These are phyloP conservation scores for Brassica incana DNA, from an alignment of 345 rosid genomes.

Conservation along the genomic window DNA sequence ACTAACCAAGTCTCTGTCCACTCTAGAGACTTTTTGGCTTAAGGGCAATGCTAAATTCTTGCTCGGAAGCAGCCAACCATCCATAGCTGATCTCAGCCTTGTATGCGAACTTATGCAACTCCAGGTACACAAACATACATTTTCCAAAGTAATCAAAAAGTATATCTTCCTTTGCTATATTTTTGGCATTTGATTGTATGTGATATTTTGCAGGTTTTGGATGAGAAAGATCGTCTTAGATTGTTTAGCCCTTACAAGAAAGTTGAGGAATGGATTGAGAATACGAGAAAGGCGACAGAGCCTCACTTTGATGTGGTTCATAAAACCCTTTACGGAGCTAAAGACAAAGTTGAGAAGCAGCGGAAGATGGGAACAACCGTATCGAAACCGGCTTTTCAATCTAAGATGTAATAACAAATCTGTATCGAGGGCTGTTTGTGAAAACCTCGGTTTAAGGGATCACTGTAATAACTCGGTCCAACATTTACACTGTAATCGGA, in stretches of 20 bases:
- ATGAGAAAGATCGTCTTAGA: constrained; percentile 55
- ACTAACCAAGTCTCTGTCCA: constrained; percentile 52
- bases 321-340: constrained; percentile 48
- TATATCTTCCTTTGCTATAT: neutral
- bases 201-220: constrained; percentile 52
- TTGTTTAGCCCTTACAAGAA: constrained; percentile 60
- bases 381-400: neutral
- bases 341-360: constrained; percentile 43
- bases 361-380: constrained; percentile 23
- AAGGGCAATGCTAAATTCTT: constrained; percentile 65
- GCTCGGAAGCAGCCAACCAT: constrained; percentile 74
- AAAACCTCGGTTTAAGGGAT: neutral
- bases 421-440: neutral
- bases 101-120: constrained; percentile 81
- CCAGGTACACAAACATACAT: constrained; percentile 47
- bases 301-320: constrained; percentile 85
- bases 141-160: neutral
- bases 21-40: constrained; percentile 79
- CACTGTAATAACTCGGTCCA: neutral
- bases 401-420: neutral
- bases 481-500: neutral
- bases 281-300: constrained; percentile 60
- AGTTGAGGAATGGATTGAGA: constrained; percentile 74
- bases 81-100: constrained; percentile 86
- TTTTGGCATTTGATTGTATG: neutral